phyloP scores from a whole-genome alignment of 2,329 filamentous ascomycete genomes.

The Chalaropsis ovoidea region DNA sequence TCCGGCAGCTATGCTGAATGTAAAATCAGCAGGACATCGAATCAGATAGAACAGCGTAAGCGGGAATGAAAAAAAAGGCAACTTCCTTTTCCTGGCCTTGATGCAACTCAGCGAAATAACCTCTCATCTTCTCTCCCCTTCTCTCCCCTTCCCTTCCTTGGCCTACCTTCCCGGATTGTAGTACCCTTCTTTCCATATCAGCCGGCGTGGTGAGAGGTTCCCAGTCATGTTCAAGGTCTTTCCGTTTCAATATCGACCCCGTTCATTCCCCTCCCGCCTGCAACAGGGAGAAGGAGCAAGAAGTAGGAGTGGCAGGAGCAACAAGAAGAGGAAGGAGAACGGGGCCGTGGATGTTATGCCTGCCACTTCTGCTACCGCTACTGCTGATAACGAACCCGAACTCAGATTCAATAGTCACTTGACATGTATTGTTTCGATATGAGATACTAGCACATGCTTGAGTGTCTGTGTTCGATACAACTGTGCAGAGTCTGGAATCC shows the following conservation, averaged over 20 bases:
- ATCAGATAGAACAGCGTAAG: neutral
- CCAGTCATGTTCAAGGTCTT: no score
- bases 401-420: neutral
- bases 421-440: slow-evolving; percentile 11
- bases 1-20: no score
- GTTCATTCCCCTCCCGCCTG: no score
- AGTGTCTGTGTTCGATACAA: neutral
- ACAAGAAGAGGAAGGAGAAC: neutral
- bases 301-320: neutral
- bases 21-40: no score
- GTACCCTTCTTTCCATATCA: no score
- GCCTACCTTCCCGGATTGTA: no score
- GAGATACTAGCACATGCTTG: neutral
- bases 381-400: no score
- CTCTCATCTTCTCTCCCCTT: neutral
- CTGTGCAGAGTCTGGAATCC: neutral
- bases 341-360: neutral
- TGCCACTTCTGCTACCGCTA: no score
- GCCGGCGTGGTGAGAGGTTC: no score
- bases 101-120: neutral
- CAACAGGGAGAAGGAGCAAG: no score
- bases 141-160: no score
- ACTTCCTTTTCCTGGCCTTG: neutral
- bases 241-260: no score
- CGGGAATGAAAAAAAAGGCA: neutral